Evolutionary conservation across 768 basidiomycete genomes (phyloP).

Genomic region (Boletellus ananas): DNA sequence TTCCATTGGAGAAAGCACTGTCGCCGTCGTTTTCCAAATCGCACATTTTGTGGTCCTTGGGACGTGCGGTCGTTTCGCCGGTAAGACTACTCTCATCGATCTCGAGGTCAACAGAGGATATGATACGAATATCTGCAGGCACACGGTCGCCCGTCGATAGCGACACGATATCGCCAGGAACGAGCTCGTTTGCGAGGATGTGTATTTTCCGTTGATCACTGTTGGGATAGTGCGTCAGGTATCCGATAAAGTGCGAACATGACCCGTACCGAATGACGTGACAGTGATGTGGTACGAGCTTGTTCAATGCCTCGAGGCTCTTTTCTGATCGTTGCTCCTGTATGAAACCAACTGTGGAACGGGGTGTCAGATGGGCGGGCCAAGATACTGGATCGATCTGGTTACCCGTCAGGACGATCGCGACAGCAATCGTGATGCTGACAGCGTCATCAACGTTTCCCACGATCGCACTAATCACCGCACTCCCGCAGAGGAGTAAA

Average conservation of each 20-base stretch:
- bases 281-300: conserved; percentile 95
- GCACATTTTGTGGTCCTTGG: conserved; percentile 61
- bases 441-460: conserved; percentile 95
- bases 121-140: conserved; percentile 87
- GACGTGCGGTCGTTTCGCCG: conserved; percentile 82
- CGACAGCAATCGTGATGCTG: conserved; percentile 87
- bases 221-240: not conserved
- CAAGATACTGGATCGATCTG: not conserved
- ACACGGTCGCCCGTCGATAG: conserved; percentile 91
- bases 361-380: not conserved
- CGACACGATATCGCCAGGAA: conserved; percentile 89
- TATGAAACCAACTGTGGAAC: conserved; percentile 74
- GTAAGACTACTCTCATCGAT: conserved; percentile 95
- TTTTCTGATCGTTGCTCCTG: conserved; percentile 95
- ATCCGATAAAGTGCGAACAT: not conserved
- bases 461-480: conserved; percentile 83
- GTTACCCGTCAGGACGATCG: conserved; percentile 90
- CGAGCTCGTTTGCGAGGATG: conserved; percentile 93
- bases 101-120: conserved; percentile 80
- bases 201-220: conserved; percentile 59
- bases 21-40: conserved; percentile 33
- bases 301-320: conserved; percentile 91
- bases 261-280: conserved; percentile 66
- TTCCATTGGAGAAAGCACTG: conserved; percentile 16
- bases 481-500: conserved; percentile 85